Conservation (phyloP, 805 yeast species). For the Yarrowia yakushimensis region DNA sequence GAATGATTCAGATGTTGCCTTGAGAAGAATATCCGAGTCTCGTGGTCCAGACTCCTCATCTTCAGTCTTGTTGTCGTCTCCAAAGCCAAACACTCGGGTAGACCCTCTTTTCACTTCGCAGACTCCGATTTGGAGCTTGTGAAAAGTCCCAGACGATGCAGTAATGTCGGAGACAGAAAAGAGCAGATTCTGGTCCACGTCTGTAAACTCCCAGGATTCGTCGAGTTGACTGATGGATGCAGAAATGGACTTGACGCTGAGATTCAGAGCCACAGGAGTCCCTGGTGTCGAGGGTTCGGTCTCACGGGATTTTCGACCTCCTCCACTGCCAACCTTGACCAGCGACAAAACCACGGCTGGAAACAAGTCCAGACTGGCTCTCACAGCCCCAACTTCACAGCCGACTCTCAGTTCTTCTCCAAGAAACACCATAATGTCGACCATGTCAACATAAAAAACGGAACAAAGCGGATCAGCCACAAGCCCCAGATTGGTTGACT, state of each 20-base stretch:
- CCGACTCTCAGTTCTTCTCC: slow-evolving; percentile 2
- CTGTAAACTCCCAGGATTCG: not conserved
- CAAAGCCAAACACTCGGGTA: not conserved
- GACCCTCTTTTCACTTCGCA: not conserved
- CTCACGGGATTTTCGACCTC: not conserved
- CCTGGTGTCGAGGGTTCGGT: not conserved
- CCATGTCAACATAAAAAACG: not conserved
- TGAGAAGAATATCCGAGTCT: not conserved
- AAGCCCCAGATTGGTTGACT: slow-evolving; percentile 26
- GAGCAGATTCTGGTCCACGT: not conserved
- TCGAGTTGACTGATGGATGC: not conserved
- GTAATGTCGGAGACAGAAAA: not conserved
- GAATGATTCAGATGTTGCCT: not conserved
- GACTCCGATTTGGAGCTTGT: not conserved
- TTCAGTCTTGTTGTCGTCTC: not conserved
- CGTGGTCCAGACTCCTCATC: not conserved
- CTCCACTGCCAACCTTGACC: not conserved
- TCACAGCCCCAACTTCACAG: not conserved
- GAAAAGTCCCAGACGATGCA: not conserved
- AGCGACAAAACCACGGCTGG: not conserved
- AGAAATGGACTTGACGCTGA: not conserved
- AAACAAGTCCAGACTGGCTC: slow-evolving; percentile 14
- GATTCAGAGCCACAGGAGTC: not conserved
- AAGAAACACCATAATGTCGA: not conserved
- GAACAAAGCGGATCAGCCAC: not conserved